phyloP scores from a whole-genome alignment of 2,329 filamentous ascomycete species.

The Venturia oleaginea region DNA sequence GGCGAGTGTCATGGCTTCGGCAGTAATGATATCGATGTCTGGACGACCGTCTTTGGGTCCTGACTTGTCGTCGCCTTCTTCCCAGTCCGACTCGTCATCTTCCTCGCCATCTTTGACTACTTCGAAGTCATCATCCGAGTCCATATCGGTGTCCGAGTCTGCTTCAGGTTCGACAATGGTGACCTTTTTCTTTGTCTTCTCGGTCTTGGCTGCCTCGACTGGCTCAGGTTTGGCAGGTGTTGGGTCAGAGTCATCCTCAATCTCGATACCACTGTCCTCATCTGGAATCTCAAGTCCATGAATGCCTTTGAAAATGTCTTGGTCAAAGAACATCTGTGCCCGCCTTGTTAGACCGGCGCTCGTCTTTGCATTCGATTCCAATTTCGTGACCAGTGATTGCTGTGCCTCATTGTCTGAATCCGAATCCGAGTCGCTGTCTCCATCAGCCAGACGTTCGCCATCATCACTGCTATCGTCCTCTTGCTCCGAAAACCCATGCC shows the following conservation, averaged over 20 bases:
- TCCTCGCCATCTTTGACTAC: conserved; percentile 25
- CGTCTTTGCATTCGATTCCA: conserved; percentile 45
- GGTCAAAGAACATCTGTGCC: conserved; percentile 82
- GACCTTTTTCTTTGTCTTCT: conserved; percentile 3
- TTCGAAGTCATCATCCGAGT: conserved; percentile 16
- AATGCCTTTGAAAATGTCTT: conserved; percentile 87
- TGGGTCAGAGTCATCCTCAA: conserved; percentile 14
- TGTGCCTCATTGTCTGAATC: conserved; percentile 45
- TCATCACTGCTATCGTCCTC: conserved; percentile 48
- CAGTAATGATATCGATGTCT: conserved; percentile 98
- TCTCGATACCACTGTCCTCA: conserved; percentile 34
- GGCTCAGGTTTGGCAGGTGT: neutral
- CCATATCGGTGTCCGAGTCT: conserved; percentile 23
- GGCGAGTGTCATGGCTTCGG: conserved; percentile 95
- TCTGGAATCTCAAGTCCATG: conserved; percentile 49
- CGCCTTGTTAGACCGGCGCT: conserved; percentile 63
- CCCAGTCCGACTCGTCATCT: conserved; percentile 41
- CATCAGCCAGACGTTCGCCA: conserved; percentile 45
- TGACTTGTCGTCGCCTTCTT: conserved; percentile 7
- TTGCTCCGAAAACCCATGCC: conserved; percentile 73
- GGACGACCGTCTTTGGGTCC: conserved; percentile 53
- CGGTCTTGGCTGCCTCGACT: neutral
- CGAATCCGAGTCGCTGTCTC: conserved; percentile 54
- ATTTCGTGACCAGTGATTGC: conserved; percentile 50
- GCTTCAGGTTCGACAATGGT: conserved; percentile 1